Base-by-base conservation (phyloP, 2,329 filamentous ascomycete genomes). In the Boeremia lycopersici region DNA sequence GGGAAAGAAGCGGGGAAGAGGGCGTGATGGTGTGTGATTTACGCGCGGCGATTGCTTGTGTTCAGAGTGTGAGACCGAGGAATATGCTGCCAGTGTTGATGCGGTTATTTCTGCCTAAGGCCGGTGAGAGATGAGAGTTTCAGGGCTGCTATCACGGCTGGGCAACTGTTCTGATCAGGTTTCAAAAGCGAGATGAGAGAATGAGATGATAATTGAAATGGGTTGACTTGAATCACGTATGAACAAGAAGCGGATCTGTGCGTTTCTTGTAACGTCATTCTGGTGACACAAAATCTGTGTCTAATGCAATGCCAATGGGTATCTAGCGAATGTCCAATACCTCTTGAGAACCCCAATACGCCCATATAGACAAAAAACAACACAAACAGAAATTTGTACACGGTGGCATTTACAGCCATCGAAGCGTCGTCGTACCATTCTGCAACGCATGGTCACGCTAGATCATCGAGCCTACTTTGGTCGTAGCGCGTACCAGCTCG, bases 71-170 rank as follows among this genome's bases (percentile, higher is more conserved):
- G 13, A 39, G 30, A 26, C 49, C 59, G 12, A 34, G 46, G 19
- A 48, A 57, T 8, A 64, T 61, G 13, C 36, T 63, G 23, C 48
- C 51, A 1, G 45, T 49, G 45, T 39, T 65, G 28, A 33, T 64
- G 52, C 25, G 19, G 19, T 3, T 5, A 23, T 23, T 23, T 23
- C 19, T 23, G 19, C 19, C 19, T 23, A 23, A 23, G 19, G 19
- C 2, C 19, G 19, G 19, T 23, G 19, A 23, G 19, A 23, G 19
- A 5, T 23, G 19, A 23, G 2, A 5, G 19, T 23, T 23, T 23
- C 5, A 23, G 19, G 19, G 19, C 19, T 23, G 5, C 19, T 5
- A 23, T 23, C 19, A 23, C 19, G 19, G 19, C 5, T 23, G 19
- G 19, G 19, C 5, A 23, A 23, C 19, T 23, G 19, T 23, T 5